These are phyloP conservation scores for Vitis amurensis DNA, from an alignment of 164 flowering plant species.

Conservation along the genomic window DNA sequence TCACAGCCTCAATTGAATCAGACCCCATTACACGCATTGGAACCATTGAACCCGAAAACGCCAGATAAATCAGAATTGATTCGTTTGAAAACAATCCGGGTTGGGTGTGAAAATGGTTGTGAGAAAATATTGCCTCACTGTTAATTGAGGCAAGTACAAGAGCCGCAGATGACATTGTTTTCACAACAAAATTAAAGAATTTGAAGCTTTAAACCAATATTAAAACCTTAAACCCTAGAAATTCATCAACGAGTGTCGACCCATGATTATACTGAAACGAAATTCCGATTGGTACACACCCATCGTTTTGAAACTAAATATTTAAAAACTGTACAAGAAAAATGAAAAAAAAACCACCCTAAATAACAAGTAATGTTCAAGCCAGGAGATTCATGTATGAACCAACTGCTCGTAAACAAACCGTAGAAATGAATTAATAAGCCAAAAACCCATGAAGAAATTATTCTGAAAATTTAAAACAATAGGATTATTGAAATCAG, in stretches of 20 bases:
- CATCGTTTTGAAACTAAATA: neutral
- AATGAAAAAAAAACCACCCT: neutral
- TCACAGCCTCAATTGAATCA: slow-evolving; percentile 62
- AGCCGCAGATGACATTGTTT: slow-evolving; percentile 53
- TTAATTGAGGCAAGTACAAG: slow-evolving; percentile 31
- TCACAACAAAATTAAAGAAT: neutral
- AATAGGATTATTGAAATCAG: neutral
- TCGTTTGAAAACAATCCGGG: slow-evolving; percentile 19
- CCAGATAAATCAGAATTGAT: slow-evolving; percentile 40
- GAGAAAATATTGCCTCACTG: slow-evolving; percentile 16
- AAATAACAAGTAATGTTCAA: too few species aligned
- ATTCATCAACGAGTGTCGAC: neutral
- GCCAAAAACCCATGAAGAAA: too few species aligned
- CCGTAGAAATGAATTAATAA: neutral
- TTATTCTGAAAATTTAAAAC: too few species aligned
- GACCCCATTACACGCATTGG: slow-evolving; percentile 58
- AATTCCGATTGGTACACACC: neutral
- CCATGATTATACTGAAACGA: slow-evolving; percentile 2
- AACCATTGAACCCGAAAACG: slow-evolving; percentile 39
- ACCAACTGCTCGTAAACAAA: neutral
- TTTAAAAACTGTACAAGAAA: too few species aligned
- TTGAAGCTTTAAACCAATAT: slow-evolving; percentile 1
- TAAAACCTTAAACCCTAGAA: neutral
- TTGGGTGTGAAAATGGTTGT: slow-evolving; percentile 10
- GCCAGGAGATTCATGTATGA: too few species aligned